Conservation (phyloP, 2,329 filamentous ascomycete species). For the Ciborinia camelliae region DNA sequence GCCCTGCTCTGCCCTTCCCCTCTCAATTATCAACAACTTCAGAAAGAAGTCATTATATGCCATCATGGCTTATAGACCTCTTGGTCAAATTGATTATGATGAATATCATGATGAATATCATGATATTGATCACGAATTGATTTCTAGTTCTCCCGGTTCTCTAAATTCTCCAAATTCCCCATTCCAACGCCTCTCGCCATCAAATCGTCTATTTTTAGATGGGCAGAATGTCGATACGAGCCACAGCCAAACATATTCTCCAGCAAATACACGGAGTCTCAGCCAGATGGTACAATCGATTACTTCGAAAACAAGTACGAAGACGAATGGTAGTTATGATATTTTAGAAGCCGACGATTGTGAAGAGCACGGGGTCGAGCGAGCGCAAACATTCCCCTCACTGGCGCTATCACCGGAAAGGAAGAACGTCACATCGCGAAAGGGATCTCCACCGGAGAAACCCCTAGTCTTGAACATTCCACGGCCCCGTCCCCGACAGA, state of each 20-base stretch:
- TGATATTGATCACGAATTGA: slow-evolving; percentile 2
- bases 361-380: slow-evolving; percentile 16
- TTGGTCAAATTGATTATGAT: slow-evolving; percentile 21
- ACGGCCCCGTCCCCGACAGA: slow-evolving; percentile 24
- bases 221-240: slow-evolving; percentile 23
- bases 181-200: slow-evolving; percentile 19
- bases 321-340: slow-evolving; percentile 24
- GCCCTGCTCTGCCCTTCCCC: background rate
- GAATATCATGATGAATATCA: background rate
- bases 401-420: slow-evolving; percentile 8
- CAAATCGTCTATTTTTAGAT: slow-evolving; percentile 30
- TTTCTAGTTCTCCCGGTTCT: slow-evolving; percentile 5
- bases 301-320: slow-evolving; percentile 22
- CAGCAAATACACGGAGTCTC: slow-evolving; percentile 11
- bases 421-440: slow-evolving; percentile 16
- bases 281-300: slow-evolving; percentile 23
- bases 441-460: slow-evolving; percentile 13
- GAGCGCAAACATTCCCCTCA: slow-evolving; percentile 11
- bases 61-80: slow-evolving; percentile 23
- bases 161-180: slow-evolving; percentile 13
- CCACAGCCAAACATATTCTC: slow-evolving; percentile 19
- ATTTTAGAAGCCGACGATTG: slow-evolving; percentile 28
- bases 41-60: slow-evolving; percentile 3
- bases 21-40: slow-evolving; percentile 7
- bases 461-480: slow-evolving; percentile 24